These are phyloP conservation scores for Boletus bicolor DNA, from an alignment of 768 basidiomycete genomes.

Conservation along the genomic window DNA sequence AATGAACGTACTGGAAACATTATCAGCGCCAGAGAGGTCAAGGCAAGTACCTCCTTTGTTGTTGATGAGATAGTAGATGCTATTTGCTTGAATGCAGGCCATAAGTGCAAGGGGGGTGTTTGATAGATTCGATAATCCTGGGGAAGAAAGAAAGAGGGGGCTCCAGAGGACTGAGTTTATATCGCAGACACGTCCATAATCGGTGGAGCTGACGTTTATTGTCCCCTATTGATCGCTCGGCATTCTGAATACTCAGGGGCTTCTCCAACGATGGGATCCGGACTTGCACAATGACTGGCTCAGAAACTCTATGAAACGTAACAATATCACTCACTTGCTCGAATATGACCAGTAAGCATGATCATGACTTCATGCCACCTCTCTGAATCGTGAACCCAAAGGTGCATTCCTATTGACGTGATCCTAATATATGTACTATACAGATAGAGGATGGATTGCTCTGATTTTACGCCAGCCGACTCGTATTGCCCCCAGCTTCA, in stretches of 20 bases:
- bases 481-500: neutral
- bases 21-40: constrained; percentile 55
- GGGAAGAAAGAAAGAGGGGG: neutral
- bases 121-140: neutral
- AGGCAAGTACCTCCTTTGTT: constrained; percentile 49
- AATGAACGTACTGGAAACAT: constrained; percentile 39
- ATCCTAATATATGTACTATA: constrained; percentile 17
- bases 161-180: neutral
- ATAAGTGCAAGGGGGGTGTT: constrained; percentile 2
- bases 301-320: too few species aligned
- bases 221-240: neutral
- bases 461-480: neutral
- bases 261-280: neutral
- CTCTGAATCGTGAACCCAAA: neutral
- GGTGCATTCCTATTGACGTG: constrained; percentile 8
- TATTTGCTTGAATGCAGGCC: constrained; percentile 32
- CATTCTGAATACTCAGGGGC: neutral
- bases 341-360: too few species aligned
- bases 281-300: too few species aligned
- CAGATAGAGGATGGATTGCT: constrained; percentile 1
- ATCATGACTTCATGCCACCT: too few species aligned
- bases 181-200: neutral
- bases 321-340: too few species aligned
- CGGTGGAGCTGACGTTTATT: neutral
- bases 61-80: constrained; percentile 47